Percentiles rank a stretch among this genome's conserved stretches.
These are phyloP conservation scores for Leucocoprinus sp. DNA, from an alignment of 768 basidiomycete species.

Conservation along the genomic window DNA sequence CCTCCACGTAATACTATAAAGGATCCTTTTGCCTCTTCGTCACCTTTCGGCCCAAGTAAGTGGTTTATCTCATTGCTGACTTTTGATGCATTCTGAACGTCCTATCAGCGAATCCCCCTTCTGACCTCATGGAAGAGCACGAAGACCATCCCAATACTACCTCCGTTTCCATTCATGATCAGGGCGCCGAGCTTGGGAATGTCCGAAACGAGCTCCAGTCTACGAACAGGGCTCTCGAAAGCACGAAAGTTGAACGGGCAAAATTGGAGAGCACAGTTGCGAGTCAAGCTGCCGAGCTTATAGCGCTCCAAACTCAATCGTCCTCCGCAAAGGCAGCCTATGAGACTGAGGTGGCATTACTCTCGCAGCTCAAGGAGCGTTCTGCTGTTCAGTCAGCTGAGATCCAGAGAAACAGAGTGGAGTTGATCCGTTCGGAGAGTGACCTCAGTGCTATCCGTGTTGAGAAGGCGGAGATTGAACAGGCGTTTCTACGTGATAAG, in stretches of 20 bases:
- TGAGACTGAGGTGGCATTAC: conserved; percentile 71
- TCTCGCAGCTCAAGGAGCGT: conserved; percentile 63
- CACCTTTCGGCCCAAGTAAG: conserved; percentile 25
- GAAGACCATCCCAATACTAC: conserved; percentile 41
- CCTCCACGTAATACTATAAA: conserved; percentile 18
- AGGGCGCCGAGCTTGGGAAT: conserved; percentile 84
- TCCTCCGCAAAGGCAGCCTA: conserved; percentile 77
- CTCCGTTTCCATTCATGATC: conserved; percentile 54
- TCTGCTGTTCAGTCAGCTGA: conserved; percentile 57
- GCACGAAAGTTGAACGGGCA: conserved; percentile 56
- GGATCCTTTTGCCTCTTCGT: conserved; percentile 44
- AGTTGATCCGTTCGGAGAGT: conserved; percentile 85
- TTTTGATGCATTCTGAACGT: not conserved
- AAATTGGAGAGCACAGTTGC: conserved; percentile 57
- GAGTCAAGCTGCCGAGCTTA: conserved; percentile 65
- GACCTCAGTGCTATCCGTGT: conserved; percentile 82
- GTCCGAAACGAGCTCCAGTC: conserved; percentile 77
- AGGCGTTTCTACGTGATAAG: conserved; percentile 80
- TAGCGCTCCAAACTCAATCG: conserved; percentile 76
- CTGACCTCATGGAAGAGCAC: conserved; percentile 68
- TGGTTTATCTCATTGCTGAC: conserved; percentile 10
- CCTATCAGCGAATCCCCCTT: conserved; percentile 13
- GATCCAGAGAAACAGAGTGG: conserved; percentile 63
- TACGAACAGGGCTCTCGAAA: conserved; percentile 64
- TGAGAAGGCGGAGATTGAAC: conserved; percentile 90